Conservation (phyloP, 1,284 basidiomycete species). For the Coniophora puteana region DNA sequence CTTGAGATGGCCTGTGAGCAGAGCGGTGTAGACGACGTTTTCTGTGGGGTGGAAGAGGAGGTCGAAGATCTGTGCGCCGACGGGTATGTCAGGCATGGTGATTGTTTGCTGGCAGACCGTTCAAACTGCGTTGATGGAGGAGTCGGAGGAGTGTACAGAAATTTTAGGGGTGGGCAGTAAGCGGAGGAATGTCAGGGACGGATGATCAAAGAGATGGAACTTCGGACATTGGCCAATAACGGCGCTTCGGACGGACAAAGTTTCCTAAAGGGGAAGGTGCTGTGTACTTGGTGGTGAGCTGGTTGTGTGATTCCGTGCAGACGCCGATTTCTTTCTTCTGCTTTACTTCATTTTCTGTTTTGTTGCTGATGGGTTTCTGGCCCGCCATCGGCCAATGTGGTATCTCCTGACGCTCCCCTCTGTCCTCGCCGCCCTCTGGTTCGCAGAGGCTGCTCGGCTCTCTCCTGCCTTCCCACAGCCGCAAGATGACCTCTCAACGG, state of each 20-base stretch:
- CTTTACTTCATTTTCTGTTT: not conserved
- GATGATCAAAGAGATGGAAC: too few relatives aligned
- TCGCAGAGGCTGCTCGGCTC: slow-evolving; percentile 14
- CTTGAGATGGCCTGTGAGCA: slow-evolving; percentile 82
- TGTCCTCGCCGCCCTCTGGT: slow-evolving; percentile 8
- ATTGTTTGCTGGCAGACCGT: too few relatives aligned
- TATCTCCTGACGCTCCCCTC: slow-evolving; percentile 6
- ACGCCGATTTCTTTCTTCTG: not conserved
- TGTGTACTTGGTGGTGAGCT: too few relatives aligned
- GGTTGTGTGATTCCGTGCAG: not conserved
- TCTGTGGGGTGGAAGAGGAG: slow-evolving; percentile 79
- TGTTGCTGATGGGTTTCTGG: slow-evolving; percentile 19
- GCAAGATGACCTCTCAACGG: slow-evolving; percentile 11
- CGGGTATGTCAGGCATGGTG: slow-evolving; percentile 67
- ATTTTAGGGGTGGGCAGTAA: too few relatives aligned
- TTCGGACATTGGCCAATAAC: too few relatives aligned
- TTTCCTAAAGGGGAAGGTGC: too few relatives aligned
- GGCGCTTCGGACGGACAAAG: too few relatives aligned
- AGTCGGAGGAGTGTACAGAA: too few relatives aligned
- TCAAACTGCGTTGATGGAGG: too few relatives aligned
- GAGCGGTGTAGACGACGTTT: slow-evolving; percentile 69
- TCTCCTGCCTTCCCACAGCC: slow-evolving; percentile 7
- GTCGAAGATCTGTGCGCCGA: slow-evolving; percentile 85
- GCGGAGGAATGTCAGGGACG: too few relatives aligned
- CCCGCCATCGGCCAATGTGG: slow-evolving; percentile 20